Evolutionary conservation across 345 rosid genomes (phyloP).

Genomic region (Rhizophora apiculata): DNA sequence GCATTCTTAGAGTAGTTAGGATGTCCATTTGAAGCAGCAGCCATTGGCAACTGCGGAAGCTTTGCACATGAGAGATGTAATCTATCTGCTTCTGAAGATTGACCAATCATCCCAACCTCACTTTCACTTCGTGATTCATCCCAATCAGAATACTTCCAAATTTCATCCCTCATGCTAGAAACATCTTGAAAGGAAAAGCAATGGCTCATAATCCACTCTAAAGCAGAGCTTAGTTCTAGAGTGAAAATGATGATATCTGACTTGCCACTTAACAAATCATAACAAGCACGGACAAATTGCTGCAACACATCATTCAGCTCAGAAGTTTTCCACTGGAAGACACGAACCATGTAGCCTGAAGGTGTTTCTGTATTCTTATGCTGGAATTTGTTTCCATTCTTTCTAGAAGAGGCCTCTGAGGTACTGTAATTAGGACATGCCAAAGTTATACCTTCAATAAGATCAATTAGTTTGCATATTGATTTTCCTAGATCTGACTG

Average conservation of each 20-base stretch:
- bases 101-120: conserved; percentile 40
- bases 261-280: conserved; percentile 57
- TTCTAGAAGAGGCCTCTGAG: conserved; percentile 28
- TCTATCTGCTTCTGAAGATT: conserved; percentile 39
- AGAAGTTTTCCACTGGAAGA: conserved; percentile 85
- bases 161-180: conserved; percentile 77
- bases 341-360: conserved; percentile 66
- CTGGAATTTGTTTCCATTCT: conserved; percentile 39
- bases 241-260: conserved; percentile 54
- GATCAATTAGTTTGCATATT: conserved; percentile 56
- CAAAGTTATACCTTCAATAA: conserved; percentile 59
- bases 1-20: conserved; percentile 21
- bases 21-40: conserved; percentile 16
- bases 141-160: conserved; percentile 62
- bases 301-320: conserved; percentile 54
- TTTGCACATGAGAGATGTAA: conserved; percentile 16
- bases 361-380: conserved; percentile 45
- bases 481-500: conserved; percentile 51
- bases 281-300: conserved; percentile 61
- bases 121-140: conserved; percentile 64
- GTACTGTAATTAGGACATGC: conserved; percentile 22
- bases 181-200: conserved; percentile 94
- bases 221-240: conserved; percentile 50
- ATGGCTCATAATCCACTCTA: conserved; percentile 85
- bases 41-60: conserved; percentile 10